Base-by-base conservation (phyloP, 2,329 filamentous ascomycete species). In the Apiospora marii region DNA sequence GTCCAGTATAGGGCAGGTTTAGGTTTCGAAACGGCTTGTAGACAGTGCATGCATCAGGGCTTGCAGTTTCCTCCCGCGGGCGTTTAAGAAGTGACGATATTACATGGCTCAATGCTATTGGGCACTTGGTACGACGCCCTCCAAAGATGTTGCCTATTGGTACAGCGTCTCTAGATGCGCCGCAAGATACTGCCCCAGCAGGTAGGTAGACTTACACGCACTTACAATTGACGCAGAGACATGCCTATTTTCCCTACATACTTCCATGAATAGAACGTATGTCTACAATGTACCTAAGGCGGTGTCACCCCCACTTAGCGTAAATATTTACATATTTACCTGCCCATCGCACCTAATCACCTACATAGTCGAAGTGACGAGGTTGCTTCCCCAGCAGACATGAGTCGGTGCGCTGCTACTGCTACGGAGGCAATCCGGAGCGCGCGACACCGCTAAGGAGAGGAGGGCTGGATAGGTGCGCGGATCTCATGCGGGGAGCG, bases 401-500 rank as follows among this genome's bases (percentile, higher is more conserved):
- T 37, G 19, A 19, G 22, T 61, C 30, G 53, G 53, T 37, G 53
- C 16, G 16, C 30, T 22, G 34, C 10, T 61, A 37, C 30, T 22
- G 34, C 10, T 61, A 37, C 53, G 53, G 46, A 49, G 46, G 46
- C 46, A 49, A 22, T 49, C 7, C 46, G 46, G 53, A 34, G 53
- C 30, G 30, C 13, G 53, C 53, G 53, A 61, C 53, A 61, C 53
- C 53, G 10, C 30, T 22, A 37, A 19, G 30, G 30, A 6, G 16
- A 16, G 7, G 19, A n/a, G 3, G 19, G 46, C 8, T 19, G 22
- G n/a, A 22, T 7, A 34, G 19, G 3, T 64, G 34, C 22, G 58
- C 58, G 58, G 58, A 64, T 64, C 34, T 41, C 58, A 64, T 41
- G 58, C 53, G 53, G 53, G 53, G 51, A 10, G 7, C 34, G 30